These are phyloP conservation scores for Alternaria gansuensis DNA, from an alignment of 2,329 filamentous ascomycete genomes.

Conservation along the genomic window DNA sequence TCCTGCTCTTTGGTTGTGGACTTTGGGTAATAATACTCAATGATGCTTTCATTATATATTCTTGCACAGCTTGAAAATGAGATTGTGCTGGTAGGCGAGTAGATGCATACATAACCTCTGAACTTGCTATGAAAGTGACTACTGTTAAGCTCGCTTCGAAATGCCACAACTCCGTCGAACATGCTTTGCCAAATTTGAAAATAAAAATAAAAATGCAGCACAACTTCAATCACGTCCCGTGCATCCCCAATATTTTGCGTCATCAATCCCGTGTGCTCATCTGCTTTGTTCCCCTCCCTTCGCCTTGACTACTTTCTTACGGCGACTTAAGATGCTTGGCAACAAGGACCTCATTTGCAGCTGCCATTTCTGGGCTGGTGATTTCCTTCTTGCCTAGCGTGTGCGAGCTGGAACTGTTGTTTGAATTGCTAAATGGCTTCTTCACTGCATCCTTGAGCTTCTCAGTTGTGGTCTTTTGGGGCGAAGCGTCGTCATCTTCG, in stretches of 20 bases:
- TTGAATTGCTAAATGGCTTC: conserved; percentile 15
- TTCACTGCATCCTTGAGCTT: conserved; percentile 23
- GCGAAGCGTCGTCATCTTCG: not conserved
- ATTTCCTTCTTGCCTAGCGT: conserved; percentile 9
- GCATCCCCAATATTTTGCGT: not conserved
- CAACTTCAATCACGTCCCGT: not conserved
- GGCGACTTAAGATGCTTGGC: conserved; percentile 15
- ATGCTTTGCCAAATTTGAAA: not conserved
- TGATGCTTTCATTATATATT: not conserved
- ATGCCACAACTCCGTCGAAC: not conserved
- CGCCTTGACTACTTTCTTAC: not conserved
- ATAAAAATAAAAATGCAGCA: not conserved
- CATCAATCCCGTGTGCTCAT: not conserved
- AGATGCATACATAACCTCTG: not conserved
- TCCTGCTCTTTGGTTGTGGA: not conserved
- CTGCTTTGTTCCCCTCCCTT: not conserved
- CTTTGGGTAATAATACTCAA: not conserved
- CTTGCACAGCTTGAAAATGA: not conserved
- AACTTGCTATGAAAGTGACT: not conserved
- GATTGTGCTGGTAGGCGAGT: not conserved
- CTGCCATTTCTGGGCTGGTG: conserved; percentile 16
- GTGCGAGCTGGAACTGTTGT: not conserved
- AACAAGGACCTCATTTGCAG: conserved; percentile 19
- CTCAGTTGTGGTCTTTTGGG: conserved; percentile 11
- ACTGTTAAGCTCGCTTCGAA: not conserved